Base-by-base conservation (phyloP, 2,329 filamentous ascomycete genomes). In the Fusarium sp. region DNA sequence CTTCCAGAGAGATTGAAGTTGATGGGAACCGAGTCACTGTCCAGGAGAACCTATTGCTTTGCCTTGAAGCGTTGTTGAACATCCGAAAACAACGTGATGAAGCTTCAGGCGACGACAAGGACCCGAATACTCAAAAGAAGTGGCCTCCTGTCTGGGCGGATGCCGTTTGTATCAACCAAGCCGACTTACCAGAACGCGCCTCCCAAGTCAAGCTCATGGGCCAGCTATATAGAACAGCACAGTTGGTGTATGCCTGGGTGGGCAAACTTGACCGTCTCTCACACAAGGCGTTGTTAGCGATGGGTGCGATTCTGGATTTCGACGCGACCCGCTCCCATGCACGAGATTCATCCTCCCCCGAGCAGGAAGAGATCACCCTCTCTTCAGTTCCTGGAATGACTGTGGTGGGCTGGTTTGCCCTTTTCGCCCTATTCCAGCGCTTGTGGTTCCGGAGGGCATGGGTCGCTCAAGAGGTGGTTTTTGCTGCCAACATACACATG, bases 141-240 rank as follows among this genome's bases (percentile, higher is more conserved):
- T 38, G 34, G 34, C 49, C 27, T 31, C 27, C 33, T 25, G 9
- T 55, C 31, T 60, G 57, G 57, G 46, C 49, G 4, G 57, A 60
- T 8, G 57, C 57, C 20, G 18, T 60, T 34, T 60, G 57, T 11
- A 60, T 60, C 20, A 60, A 60, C 57, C 57, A 60, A n/a, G 23
- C 25, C 14, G 57, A 60, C n/a, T 8, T 53, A 9, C 4, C 20
- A 13, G 57, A 60, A 13, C 44, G 33, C 16, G 44, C 29, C 10
- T n/a, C 44, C 46, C 44, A 60, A 18, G 46, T 60, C 14, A 10
- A 29, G n/a, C 16, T 51, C n/a, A 60, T 60, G 46, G 44, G 31
- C 1, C 23, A 25, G 13, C 34, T 60, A 33, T 60, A 51, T 16
- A 51, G 16, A 33, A 18, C 49, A 33, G 49, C 49, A 2, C n/a